Evolutionary conservation across 192 early-diverging fungal species (phyloP), one percentile per base, ranked within the genome.

Genomic region (Dissophora ornata): DNA sequence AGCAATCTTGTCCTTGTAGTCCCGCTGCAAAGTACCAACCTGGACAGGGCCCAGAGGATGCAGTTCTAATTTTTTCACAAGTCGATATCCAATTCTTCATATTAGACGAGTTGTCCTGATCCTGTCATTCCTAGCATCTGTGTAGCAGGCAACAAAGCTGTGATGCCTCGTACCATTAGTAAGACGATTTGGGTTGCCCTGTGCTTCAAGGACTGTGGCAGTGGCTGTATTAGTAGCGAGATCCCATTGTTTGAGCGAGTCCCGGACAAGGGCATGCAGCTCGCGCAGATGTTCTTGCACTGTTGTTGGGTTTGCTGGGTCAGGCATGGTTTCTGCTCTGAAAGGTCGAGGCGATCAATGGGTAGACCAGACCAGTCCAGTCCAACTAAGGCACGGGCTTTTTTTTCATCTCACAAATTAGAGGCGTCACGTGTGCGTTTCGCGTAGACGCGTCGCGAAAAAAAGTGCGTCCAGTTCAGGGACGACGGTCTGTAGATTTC

Each of bases 1-100:
- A 0, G 73, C 73, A 40, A 77, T 77, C 65, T 62, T 77, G 50
- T 77, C 73, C 59, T 77, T 77, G 64, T 50, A 77, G 26, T 77
- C 65, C 36, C 38, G 19, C 33, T 77, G 73, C 18, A 77, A 45
- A 12, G 40, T 51, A 3, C 58, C 50, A n/a, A 77, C 58, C 26
- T 67, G 63, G 16, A 77, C 63, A 40, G 73, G 73, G n/a, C 73
- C 73, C 9, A 77, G 58, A 8, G 73, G 73, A 62, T 77, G 73
- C 22, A 77, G 54, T 30, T 77, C 73, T 77, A 65, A n/a, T n/a
- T n/a, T n/a, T n/a, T n/a, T n/a, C n/a, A n/a, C n/a, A n/a, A n/a
- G n/a, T n/a, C n/a, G 26, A 33, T 29, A 57, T 4, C 18, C 26
- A 13, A 7, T 57, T 42, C 5, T 44, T 41, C 32, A 2, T 21